phyloP scores from a whole-genome alignment of 345 rosid genomes.

The Aquilaria yunnanensis region DNA sequence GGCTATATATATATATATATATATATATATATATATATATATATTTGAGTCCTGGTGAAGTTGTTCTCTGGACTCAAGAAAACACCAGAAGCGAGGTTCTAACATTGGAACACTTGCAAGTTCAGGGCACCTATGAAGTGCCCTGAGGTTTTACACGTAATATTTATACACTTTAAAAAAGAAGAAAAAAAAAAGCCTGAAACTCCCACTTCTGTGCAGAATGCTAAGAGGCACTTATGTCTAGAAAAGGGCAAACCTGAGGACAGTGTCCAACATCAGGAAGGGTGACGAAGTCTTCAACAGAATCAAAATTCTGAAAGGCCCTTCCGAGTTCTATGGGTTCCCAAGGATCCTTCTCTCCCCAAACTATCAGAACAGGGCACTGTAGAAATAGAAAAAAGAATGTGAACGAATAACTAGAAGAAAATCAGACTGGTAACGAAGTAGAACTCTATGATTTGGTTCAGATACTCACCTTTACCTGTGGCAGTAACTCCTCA shows the following conservation, averaged over 20 bases:
- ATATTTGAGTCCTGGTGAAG: too few species aligned
- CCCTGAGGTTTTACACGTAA: neutral
- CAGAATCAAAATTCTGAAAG: slow-evolving; percentile 47
- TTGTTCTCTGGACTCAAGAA: too few species aligned
- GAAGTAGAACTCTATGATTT: neutral
- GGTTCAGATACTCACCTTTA: slow-evolving; percentile 43
- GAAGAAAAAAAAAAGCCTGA: neutral
- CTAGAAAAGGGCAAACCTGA: slow-evolving; percentile 47
- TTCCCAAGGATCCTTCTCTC: slow-evolving; percentile 98
- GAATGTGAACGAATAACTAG: neutral
- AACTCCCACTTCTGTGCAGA: neutral
- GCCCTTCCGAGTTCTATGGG: slow-evolving; percentile 73
- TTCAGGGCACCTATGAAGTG: neutral
- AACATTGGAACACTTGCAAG: neutral
- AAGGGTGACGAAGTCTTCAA: slow-evolving; percentile 67
- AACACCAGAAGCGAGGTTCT: too few species aligned
- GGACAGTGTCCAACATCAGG: slow-evolving; percentile 92
- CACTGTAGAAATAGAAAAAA: slow-evolving; percentile 34
- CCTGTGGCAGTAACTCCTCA: slow-evolving; percentile 75
- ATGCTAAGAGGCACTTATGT: too few species aligned
- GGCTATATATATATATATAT: too few species aligned
- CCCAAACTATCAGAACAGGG: slow-evolving; percentile 88
- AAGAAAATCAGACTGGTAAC: neutral
- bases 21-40: too few species aligned
- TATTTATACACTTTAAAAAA: neutral